phyloP scores from a whole-genome alignment of 257 asterid species.

The Solanum rostratum region DNA sequence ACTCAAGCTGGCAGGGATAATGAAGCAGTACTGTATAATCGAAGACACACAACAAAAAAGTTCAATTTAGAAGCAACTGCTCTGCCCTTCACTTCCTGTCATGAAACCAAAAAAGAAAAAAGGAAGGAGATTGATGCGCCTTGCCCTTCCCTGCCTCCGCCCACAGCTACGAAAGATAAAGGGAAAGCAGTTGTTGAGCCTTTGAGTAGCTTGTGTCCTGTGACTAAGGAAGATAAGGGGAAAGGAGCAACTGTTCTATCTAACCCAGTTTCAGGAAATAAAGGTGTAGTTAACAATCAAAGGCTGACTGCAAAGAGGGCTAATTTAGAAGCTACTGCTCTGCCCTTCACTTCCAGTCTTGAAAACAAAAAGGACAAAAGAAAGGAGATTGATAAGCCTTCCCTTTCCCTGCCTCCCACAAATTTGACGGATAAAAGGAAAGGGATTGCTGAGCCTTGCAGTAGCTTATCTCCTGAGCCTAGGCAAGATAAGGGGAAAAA shows the following conservation, averaged over 20 bases:
- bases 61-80: conserved; percentile 1
- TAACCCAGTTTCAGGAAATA: not conserved
- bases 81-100: not conserved
- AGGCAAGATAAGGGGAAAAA: conserved; percentile 13
- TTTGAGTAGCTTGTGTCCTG: conserved; percentile 7
- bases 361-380: conserved; percentile 15
- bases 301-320: conserved; percentile 6
- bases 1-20: conserved; percentile 23
- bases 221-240: conserved; percentile 9
- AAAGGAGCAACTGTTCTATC: conserved; percentile 12
- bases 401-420: conserved; percentile 9
- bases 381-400: conserved; percentile 15
- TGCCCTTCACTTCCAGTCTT: not conserved
- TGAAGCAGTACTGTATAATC: conserved; percentile 5
- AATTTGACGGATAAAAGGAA: conserved; percentile 20
- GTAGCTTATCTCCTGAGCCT: conserved; percentile 11
- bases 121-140: conserved; percentile 17
- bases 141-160: conserved; percentile 8
- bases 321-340: conserved; percentile 4
- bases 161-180: conserved; percentile 22
- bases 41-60: conserved; percentile 7
- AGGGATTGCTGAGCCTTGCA: conserved; percentile 14
- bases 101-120: conserved; percentile 12
- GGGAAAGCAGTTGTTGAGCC: conserved; percentile 21
- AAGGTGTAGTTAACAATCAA: conserved; percentile 5